These are phyloP conservation scores for Pyrenopolyporus hunteri DNA, from an alignment of 495 filamentous ascomycete species.

Conservation along the genomic window DNA sequence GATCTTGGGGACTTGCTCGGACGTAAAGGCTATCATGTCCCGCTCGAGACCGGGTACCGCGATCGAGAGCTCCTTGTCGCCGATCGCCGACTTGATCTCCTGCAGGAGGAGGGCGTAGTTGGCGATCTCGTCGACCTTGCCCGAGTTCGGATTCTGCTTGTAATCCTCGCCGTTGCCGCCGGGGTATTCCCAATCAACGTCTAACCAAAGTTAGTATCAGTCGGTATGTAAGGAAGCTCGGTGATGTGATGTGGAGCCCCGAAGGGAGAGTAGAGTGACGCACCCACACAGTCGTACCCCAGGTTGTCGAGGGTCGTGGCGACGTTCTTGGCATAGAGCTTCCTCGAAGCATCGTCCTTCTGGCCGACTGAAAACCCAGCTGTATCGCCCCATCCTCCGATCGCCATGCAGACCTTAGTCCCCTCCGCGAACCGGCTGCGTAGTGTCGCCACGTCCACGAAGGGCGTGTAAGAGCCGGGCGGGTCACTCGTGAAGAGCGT, in stretches of 20 bases:
- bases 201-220: conserved; percentile 32
- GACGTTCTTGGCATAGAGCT: conserved; percentile 64
- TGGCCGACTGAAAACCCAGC: conserved; percentile 60
- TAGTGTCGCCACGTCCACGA: conserved; percentile 54
- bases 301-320: conserved; percentile 56
- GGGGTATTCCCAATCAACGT: conserved; percentile 74
- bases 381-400: conserved; percentile 70
- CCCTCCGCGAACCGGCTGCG: conserved; percentile 59
- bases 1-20: conserved; percentile 62
- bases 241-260: too few relatives aligned
- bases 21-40: conserved; percentile 70
- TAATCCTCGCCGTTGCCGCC: conserved; percentile 67
- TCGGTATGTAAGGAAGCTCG: too few relatives aligned
- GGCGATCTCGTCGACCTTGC: conserved; percentile 62
- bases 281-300: conserved; percentile 63
- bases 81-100: conserved; percentile 62
- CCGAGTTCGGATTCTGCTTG: conserved; percentile 62
- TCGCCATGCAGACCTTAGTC: conserved; percentile 65
- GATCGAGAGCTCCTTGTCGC: conserved; percentile 65
- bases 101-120: conserved; percentile 64
- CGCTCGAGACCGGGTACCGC: conserved; percentile 63
- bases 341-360: conserved; percentile 55
- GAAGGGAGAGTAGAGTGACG: conserved; percentile 13
- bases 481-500: conserved; percentile 57
- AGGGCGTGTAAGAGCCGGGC: conserved; percentile 53